A percentile compares a stretch with the other conserved stretches of the same genome.
Evolutionary conservation across 495 filamentous ascomycete species (phyloP).

Genomic region (Penicillium atrosanguineum): DNA sequence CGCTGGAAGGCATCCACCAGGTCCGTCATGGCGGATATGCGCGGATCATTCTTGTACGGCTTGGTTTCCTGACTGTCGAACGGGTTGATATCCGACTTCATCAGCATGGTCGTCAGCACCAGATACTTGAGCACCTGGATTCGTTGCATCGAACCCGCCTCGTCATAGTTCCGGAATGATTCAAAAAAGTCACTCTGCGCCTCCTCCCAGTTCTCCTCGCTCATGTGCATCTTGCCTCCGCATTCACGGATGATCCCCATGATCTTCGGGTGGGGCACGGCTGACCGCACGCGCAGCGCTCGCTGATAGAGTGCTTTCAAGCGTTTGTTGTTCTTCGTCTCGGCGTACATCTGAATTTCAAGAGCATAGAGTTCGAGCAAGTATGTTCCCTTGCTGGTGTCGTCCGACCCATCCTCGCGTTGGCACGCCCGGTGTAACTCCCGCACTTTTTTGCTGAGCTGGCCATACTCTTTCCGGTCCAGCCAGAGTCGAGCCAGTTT

Average conservation of each 20-base stretch:
- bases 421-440: slow-evolving; percentile 90
- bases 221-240: slow-evolving; percentile 99
- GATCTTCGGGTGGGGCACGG: slow-evolving; percentile 96
- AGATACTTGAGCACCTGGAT: slow-evolving; percentile 98
- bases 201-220: slow-evolving; percentile 98
- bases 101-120: slow-evolving; percentile 94
- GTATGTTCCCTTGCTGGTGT: slow-evolving; percentile 95
- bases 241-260: slow-evolving; percentile 99
- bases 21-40: slow-evolving; percentile 95
- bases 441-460: slow-evolving; percentile 77
- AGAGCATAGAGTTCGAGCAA: slow-evolving; percentile 92
- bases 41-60: slow-evolving; percentile 92
- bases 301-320: slow-evolving; percentile 89
- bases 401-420: slow-evolving; percentile 83
- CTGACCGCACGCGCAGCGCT: slow-evolving; percentile 85
- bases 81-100: slow-evolving; percentile 99
- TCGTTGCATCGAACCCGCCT: slow-evolving; percentile 90
- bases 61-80: slow-evolving; percentile 99
- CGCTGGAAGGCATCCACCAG: slow-evolving; percentile 94
- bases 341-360: slow-evolving; percentile 98
- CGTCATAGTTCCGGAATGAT: slow-evolving; percentile 98
- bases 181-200: slow-evolving; percentile 98
- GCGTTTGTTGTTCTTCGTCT: slow-evolving; percentile 95
- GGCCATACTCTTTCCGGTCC: slow-evolving; percentile 82
- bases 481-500: slow-evolving; percentile 90